Evolutionary conservation across 441 rosid species (phyloP).

Genomic region (Populus trichocarpa): DNA sequence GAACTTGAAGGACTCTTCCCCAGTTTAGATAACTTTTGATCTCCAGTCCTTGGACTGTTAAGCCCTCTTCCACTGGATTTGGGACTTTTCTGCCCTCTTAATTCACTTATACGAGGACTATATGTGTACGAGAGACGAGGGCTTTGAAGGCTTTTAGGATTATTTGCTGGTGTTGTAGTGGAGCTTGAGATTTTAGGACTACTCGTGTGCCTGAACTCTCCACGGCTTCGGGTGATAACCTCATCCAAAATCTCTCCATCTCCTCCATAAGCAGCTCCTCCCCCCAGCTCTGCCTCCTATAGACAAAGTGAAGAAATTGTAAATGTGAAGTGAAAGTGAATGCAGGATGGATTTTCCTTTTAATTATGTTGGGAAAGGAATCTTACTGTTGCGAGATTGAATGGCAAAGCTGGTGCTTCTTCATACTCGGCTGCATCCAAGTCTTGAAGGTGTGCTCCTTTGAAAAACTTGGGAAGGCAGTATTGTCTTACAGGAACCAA

Average conservation of each 20-base stretch:
- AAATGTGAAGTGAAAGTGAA: neutral
- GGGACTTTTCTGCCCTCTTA: conserved; percentile 62
- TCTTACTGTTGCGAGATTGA: conserved; percentile 62
- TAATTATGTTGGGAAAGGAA: neutral
- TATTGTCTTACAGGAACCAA: conserved; percentile 84
- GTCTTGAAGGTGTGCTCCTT: conserved; percentile 79
- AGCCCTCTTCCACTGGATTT: conserved; percentile 28
- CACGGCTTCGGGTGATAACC: conserved; percentile 79
- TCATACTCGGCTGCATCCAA: conserved; percentile 89
- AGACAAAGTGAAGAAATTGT: neutral
- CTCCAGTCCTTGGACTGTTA: conserved; percentile 47
- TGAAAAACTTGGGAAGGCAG: conserved; percentile 75
- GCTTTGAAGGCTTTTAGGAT: conserved; percentile 40
- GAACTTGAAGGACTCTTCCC: conserved; percentile 58
- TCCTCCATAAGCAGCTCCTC: conserved; percentile 56
- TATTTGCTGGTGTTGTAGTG: conserved; percentile 52
- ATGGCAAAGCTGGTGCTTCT: conserved; percentile 88
- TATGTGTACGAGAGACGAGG: conserved; percentile 36
- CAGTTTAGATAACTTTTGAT: conserved; percentile 33
- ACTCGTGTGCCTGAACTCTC: conserved; percentile 73
- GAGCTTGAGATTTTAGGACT: conserved; percentile 81
- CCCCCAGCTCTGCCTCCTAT: conserved; percentile 73
- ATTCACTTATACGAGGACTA: conserved; percentile 68
- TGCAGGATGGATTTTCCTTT: neutral
- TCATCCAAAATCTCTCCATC: conserved; percentile 80